Conservation (phyloP, 768 basidiomycete species). For the Dioszegia aurantiaca region DNA sequence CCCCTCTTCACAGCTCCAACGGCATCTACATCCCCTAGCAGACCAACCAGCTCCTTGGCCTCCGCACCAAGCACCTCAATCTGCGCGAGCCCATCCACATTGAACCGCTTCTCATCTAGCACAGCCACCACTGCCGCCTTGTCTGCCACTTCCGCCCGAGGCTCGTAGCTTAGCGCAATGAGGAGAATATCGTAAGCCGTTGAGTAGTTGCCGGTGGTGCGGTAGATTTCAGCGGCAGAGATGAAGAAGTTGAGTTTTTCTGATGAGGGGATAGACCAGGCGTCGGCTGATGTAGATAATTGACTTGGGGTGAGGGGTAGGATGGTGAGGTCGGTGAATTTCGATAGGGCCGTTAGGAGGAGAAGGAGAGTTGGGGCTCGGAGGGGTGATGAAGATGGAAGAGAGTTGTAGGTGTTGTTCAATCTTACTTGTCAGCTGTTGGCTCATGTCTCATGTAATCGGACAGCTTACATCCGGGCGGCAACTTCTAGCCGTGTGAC, state of each 20-base stretch:
- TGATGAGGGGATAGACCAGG: constrained; percentile 40
- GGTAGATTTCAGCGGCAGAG: constrained; percentile 40
- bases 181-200: constrained; percentile 38
- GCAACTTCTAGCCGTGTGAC: constrained; percentile 39
- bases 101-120: constrained; percentile 33
- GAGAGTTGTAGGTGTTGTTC: constrained; percentile 51
- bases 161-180: constrained; percentile 26
- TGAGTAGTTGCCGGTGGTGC: constrained; percentile 21
- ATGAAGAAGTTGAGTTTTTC: constrained; percentile 44
- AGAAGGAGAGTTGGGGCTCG: constrained; percentile 42
- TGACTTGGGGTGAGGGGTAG: constrained; percentile 36
- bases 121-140: constrained; percentile 37
- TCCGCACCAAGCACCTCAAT: constrained; percentile 27
- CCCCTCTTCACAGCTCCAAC: constrained; percentile 38
- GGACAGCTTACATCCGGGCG: constrained; percentile 42
- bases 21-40: constrained; percentile 42
- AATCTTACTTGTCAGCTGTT: constrained; percentile 27
- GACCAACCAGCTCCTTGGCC: constrained; percentile 35
- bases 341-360: constrained; percentile 41
- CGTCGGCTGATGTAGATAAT: constrained; percentile 26
- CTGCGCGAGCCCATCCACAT: constrained; percentile 35
- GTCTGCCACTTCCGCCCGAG: constrained; percentile 29
- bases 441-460: background rate
- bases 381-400: constrained; percentile 41
- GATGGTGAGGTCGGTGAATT: constrained; percentile 35